Evolutionary conservation across 192 early-diverging fungal genomes (phyloP).

Genomic region (Entomortierella parvispora): DNA sequence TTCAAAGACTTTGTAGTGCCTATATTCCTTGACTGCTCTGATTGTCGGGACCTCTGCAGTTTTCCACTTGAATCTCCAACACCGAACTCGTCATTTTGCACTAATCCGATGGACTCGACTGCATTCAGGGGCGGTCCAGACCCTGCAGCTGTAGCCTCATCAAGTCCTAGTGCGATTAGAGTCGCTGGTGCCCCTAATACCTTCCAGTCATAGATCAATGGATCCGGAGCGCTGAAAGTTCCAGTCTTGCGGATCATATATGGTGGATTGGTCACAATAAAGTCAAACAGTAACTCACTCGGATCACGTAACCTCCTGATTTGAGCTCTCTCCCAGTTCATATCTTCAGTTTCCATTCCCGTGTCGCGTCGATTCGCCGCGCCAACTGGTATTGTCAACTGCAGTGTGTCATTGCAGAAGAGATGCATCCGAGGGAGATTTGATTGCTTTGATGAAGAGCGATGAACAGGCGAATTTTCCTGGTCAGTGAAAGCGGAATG

Average conservation of each 20-base stretch:
- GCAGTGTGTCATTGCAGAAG: slow-evolving; percentile 66
- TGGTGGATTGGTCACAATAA: slow-evolving; percentile 69
- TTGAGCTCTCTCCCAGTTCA: slow-evolving; percentile 54
- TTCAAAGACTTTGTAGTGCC: slow-evolving; percentile 2
- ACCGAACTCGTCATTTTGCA: too few species aligned
- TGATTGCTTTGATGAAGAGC: not conserved
- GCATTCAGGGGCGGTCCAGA: not conserved
- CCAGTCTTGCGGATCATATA: slow-evolving; percentile 71
- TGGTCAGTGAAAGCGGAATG: too few species aligned
- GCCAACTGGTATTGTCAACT: slow-evolving; percentile 45
- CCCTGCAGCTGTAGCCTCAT: too few species aligned
- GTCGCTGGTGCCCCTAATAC: slow-evolving; percentile 47
- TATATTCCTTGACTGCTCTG: not conserved
- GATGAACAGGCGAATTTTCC: not conserved
- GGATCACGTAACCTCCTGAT: slow-evolving; percentile 55
- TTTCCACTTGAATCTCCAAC: too few species aligned
- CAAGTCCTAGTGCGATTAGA: too few species aligned
- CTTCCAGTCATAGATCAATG: slow-evolving; percentile 58
- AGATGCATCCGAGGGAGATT: slow-evolving; percentile 53
- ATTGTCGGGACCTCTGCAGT: too few species aligned
- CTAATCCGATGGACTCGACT: too few species aligned
- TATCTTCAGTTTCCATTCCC: slow-evolving; percentile 1
- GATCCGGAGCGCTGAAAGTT: slow-evolving; percentile 60
- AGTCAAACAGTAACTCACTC: slow-evolving; percentile 56
- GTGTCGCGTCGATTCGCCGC: too few species aligned